These are phyloP conservation scores for Eimeria maxima DNA, from an alignment of 169 alveolate species.

Conservation along the genomic window DNA sequence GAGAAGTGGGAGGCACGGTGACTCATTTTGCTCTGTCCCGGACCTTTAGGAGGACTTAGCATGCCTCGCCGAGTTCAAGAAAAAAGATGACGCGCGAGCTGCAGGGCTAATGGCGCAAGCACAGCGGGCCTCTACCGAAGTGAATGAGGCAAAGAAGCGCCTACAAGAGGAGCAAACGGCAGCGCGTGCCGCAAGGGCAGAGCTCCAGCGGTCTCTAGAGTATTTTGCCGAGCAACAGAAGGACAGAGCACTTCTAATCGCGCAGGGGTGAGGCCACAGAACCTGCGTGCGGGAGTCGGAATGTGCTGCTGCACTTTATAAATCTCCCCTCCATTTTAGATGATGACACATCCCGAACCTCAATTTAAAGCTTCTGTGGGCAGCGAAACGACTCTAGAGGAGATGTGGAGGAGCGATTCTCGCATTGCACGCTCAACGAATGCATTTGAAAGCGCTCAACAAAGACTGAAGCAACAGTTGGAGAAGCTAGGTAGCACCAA, in stretches of 20 bases:
- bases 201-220: conserved; percentile 52
- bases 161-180: conserved; percentile 67
- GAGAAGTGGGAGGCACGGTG: not conserved
- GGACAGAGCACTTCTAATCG: conserved; percentile 61
- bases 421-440: conserved; percentile 89
- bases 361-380: not conserved
- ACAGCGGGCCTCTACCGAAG: conserved; percentile 51
- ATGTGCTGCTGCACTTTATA: not conserved
- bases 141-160: conserved; percentile 68
- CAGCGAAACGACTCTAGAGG: conserved; percentile 90
- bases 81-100: conserved; percentile 64
- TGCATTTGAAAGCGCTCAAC: conserved; percentile 82
- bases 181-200: conserved; percentile 71
- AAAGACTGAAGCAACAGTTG: conserved; percentile 32
- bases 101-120: conserved; percentile 67
- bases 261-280: conserved; percentile 69
- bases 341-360: not conserved
- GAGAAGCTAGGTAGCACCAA: conserved; percentile 54
- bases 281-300: not conserved
- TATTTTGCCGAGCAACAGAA: conserved; percentile 66
- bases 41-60: conserved; percentile 56
- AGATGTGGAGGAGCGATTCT: conserved; percentile 89
- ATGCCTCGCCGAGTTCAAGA: conserved; percentile 62
- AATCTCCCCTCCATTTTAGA: not conserved
- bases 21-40: not conserved